These are phyloP conservation scores for Neurospora sp. DNA, from an alignment of 495 filamentous ascomycete species.

Conservation along the genomic window DNA sequence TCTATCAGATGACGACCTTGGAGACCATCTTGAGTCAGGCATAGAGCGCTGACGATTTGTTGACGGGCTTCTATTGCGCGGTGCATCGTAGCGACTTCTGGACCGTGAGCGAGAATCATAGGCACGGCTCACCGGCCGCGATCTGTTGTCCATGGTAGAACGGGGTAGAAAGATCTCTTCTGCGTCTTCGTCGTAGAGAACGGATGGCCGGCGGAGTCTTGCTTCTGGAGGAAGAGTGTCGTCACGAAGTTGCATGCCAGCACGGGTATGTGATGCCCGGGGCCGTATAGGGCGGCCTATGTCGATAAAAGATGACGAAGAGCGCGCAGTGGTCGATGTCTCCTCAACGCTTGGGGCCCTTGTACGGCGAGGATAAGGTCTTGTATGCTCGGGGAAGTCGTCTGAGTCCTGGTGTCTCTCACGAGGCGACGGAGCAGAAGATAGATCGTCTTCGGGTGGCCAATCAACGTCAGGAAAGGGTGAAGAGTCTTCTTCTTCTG, in stretches of 20 bases:
- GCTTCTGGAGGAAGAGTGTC: neutral
- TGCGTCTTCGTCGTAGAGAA: neutral
- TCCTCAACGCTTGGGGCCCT: neutral
- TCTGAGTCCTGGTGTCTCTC: conserved; percentile 9
- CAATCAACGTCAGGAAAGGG: conserved; percentile 30
- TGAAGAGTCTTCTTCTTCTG: conserved; percentile 25
- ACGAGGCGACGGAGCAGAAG: conserved; percentile 33
- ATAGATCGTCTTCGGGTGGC: conserved; percentile 22
- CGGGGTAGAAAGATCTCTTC: neutral
- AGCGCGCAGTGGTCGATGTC: neutral
- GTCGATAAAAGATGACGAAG: neutral
- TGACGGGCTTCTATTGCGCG: conserved; percentile 8
- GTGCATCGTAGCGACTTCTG: neutral
- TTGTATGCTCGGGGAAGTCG: neutral
- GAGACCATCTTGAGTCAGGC: conserved; percentile 28
- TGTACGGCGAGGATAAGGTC: neutral
- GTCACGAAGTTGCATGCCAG: neutral
- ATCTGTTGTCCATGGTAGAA: neutral
- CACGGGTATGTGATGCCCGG: neutral
- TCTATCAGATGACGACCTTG: conserved; percentile 28
- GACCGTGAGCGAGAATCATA: neutral
- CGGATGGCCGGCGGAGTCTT: neutral
- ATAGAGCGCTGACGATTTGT: conserved; percentile 29
- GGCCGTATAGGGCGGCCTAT: neutral
- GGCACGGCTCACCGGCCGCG: neutral